phyloP scores from a whole-genome alignment of 441 rosid species.

The Raphanus hybrid region DNA sequence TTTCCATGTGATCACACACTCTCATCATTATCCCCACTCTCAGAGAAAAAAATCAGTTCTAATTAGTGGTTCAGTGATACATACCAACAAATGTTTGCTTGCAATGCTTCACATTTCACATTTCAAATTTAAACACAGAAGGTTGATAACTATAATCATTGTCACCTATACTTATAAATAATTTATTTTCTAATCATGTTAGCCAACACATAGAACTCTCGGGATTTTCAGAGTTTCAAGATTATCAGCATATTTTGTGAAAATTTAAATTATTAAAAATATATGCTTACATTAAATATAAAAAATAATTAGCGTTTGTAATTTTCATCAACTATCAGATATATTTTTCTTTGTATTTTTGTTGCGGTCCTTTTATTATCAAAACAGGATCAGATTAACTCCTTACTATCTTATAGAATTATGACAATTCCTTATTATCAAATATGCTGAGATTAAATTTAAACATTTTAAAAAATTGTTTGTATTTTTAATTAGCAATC shows the following conservation, averaged over 20 bases:
- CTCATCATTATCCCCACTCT: conserved; percentile 21
- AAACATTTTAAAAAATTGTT: neutral
- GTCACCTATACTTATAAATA: neutral
- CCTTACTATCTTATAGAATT: neutral
- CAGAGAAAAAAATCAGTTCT: neutral
- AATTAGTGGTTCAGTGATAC: conserved; percentile 3
- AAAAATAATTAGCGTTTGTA: neutral
- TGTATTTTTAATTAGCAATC: neutral
- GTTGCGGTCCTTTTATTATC: neutral
- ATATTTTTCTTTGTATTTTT: neutral
- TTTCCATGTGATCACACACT: conserved; percentile 25
- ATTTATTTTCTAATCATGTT: neutral
- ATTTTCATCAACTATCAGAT: neutral
- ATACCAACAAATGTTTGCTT: conserved; percentile 12
- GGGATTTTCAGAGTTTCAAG: neutral
- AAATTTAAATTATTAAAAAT: neutral
- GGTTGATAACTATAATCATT: neutral
- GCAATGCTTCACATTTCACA: neutral
- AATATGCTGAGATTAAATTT: neutral
- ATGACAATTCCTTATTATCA: neutral
- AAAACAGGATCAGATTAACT: neutral
- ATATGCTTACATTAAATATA: neutral
- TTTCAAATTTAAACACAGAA: neutral
- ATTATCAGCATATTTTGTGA: neutral
- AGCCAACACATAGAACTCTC: neutral